A percentile compares a stretch with the other conserved stretches of the same genome.
Conservation (phyloP, 1,284 basidiomycete species). For the Papiliotrema laurentii region DNA sequence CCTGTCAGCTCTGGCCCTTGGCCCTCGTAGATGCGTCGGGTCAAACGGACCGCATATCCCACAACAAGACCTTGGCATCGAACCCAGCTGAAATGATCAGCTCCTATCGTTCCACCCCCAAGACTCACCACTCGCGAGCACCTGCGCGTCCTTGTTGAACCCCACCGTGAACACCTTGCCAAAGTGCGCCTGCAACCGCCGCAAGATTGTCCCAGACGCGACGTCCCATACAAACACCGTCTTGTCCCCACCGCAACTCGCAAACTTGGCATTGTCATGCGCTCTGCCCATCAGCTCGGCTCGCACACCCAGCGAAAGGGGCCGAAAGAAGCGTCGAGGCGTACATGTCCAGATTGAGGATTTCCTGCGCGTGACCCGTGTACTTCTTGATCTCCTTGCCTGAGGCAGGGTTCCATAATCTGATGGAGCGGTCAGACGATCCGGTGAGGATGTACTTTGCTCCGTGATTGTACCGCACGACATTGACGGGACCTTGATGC, state of each 20-base stretch:
- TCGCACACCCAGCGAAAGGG: background rate
- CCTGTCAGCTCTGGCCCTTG: background rate
- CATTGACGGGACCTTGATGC: constrained; percentile 77
- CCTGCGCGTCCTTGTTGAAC: constrained; percentile 71
- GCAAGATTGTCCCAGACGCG: constrained; percentile 70
- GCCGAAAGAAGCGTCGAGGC: constrained; percentile 30
- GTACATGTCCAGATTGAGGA: constrained; percentile 82
- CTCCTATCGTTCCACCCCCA: background rate
- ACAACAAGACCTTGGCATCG: constrained; percentile 79
- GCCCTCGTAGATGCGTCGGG: background rate
- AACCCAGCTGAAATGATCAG: constrained; percentile 43
- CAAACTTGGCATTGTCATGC: constrained; percentile 89
- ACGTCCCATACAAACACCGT: constrained; percentile 96
- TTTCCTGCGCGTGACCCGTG: constrained; percentile 86
- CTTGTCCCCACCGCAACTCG: constrained; percentile 87
- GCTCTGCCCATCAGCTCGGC: constrained; percentile 54
- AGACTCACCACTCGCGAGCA: constrained; percentile 73
- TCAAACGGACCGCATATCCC: constrained; percentile 72
- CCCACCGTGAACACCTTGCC: constrained; percentile 85
- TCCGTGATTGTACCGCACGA: constrained; percentile 79
- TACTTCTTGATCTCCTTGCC: constrained; percentile 89
- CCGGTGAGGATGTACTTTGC: constrained; percentile 84
- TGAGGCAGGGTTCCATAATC: constrained; percentile 81
- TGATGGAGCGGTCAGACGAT: constrained; percentile 81
- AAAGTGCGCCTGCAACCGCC: constrained; percentile 80